A percentile compares a stretch with the other conserved stretches of the same genome.
phyloP scores from a whole-genome alignment of 176 grass and related monocot genomes.

The Avena atlantica region DNA sequence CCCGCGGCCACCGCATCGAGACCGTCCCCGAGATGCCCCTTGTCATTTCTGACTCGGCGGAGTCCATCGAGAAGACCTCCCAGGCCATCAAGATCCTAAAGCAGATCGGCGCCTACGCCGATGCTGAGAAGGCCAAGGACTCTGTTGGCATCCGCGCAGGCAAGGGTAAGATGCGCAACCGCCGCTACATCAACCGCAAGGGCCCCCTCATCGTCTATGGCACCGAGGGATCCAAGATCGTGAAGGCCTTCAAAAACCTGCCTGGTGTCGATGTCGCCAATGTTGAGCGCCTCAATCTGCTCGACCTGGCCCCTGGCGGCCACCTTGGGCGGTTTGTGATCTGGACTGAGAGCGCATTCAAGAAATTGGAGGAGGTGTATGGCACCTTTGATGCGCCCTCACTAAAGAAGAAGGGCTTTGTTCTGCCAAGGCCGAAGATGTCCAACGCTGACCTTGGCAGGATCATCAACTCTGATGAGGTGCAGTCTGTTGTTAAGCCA shows the following conservation, averaged over 20 bases:
- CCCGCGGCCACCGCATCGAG: slow-evolving; percentile 76
- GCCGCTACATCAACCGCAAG: slow-evolving; percentile 81
- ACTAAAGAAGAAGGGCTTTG: slow-evolving; percentile 84
- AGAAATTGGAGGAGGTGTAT: slow-evolving; percentile 83
- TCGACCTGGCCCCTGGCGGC: slow-evolving; percentile 84
- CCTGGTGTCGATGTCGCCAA: slow-evolving; percentile 82
- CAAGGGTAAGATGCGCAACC: slow-evolving; percentile 86
- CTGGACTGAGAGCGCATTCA: slow-evolving; percentile 89
- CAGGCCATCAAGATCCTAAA: slow-evolving; percentile 80
- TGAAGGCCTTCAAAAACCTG: slow-evolving; percentile 91
- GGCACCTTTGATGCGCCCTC: slow-evolving; percentile 71
- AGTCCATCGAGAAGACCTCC: slow-evolving; percentile 87
- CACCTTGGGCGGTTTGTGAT: slow-evolving; percentile 88
- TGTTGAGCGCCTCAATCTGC: slow-evolving; percentile 85
- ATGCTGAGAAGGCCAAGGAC: slow-evolving; percentile 87
- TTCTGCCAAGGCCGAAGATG: slow-evolving; percentile 84
- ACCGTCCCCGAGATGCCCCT: slow-evolving; percentile 75
- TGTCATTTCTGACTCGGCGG: slow-evolving; percentile 64
- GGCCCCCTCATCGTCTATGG: slow-evolving; percentile 83
- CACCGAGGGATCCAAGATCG: slow-evolving; percentile 89
- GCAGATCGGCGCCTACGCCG: slow-evolving; percentile 75
- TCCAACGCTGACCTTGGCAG: slow-evolving; percentile 72
- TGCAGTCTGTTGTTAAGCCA: slow-evolving; percentile 83
- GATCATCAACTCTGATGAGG: slow-evolving; percentile 93
- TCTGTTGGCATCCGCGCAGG: slow-evolving; percentile 72